Evolutionary conservation across 768 basidiomycete genomes (phyloP), one percentile per base, ranked within the genome.

Genomic region (Nidularia pulvinata): DNA sequence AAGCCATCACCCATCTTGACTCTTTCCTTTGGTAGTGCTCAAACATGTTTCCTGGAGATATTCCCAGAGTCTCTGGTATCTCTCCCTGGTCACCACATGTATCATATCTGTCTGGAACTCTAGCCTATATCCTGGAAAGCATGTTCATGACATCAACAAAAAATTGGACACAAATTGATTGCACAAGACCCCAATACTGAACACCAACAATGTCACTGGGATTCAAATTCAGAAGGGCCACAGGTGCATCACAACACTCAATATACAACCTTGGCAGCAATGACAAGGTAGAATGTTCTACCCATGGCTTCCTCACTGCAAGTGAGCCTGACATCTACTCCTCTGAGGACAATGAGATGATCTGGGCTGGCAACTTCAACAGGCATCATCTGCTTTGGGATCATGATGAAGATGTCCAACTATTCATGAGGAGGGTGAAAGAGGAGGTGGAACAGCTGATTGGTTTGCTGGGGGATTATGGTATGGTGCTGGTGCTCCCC

Each of bases 381-480:
- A 46, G 66, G 14, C 75, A 79, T 53, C 71, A 77, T 59, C 70
- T 67, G 0, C 22, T 69, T 7, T 78, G 77, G 77, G 75, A 78
- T 19, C 53, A 66, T 5, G 53, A 61, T 0, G 39, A 48, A 7
- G 66, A 71, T 46, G 48, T 48, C 7, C 67, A 68, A 46, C 71
- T 81, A 0, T 73, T 80, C 58, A 74, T 67, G 1, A 33, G 33
- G 0, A 7, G 47, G 6, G 62, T 65, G 10, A 49, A 72, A 0
- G 46, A 60, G 0, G 51, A 43, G 0, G 65, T 69, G 0, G 54
- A 70, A 4, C 47, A 35, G 0, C 62, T 79, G 0, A 62, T 77
- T 0, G 46, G 65, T 9, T 35, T 71, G 5, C 14, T 72, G 0
- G 55, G 55, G 0, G 59, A 62, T 0, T 52, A 68, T 50, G 57